A percentile compares a stretch with the other conserved stretches of the same genome.
phyloP scores from a whole-genome alignment of 2,329 filamentous ascomycete species.

The Aspergillus tamarii region DNA sequence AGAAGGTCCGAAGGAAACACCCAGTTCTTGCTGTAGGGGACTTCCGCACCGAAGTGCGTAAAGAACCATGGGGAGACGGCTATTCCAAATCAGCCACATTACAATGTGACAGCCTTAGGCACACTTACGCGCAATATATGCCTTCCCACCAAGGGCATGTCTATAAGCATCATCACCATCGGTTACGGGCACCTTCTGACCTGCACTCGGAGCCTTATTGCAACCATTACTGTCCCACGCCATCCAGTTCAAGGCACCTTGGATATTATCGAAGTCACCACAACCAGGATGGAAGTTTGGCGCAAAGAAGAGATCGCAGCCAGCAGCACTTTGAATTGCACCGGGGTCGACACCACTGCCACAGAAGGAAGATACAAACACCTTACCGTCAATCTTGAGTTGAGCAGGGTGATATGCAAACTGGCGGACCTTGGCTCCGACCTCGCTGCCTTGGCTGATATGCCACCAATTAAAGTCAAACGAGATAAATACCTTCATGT shows the following conservation, averaged over 20 bases:
- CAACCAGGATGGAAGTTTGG: slow-evolving; percentile 52
- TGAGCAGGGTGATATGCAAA: slow-evolving; percentile 52
- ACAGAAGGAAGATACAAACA: slow-evolving; percentile 59
- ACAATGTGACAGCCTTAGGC: background rate
- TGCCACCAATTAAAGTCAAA: slow-evolving; percentile 60
- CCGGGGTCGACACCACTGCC: slow-evolving; percentile 52
- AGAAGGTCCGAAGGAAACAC: slow-evolving; percentile 50
- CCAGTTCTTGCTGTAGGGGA: slow-evolving; percentile 57
- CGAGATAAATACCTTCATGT: slow-evolving; percentile 60
- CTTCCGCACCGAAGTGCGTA: slow-evolving; percentile 51
- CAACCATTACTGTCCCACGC: slow-evolving; percentile 46
- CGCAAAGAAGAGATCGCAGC: slow-evolving; percentile 51
- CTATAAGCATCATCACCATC: slow-evolving; percentile 39
- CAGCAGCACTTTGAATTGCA: slow-evolving; percentile 47
- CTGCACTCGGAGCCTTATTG: slow-evolving; percentile 53
- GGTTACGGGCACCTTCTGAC: slow-evolving; percentile 45
- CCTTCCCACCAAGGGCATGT: slow-evolving; percentile 40
- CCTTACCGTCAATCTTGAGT: slow-evolving; percentile 53
- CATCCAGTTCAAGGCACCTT: slow-evolving; percentile 43
- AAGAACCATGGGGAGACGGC: slow-evolving; percentile 55
- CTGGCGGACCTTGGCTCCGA: slow-evolving; percentile 52
- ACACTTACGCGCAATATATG: slow-evolving; percentile 53
- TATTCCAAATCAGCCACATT: slow-evolving; percentile 11
- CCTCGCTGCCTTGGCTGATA: slow-evolving; percentile 38
- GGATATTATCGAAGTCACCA: slow-evolving; percentile 29